Conservation (phyloP, 2,329 filamentous ascomycete species). For the Penicillium janthinellum region DNA sequence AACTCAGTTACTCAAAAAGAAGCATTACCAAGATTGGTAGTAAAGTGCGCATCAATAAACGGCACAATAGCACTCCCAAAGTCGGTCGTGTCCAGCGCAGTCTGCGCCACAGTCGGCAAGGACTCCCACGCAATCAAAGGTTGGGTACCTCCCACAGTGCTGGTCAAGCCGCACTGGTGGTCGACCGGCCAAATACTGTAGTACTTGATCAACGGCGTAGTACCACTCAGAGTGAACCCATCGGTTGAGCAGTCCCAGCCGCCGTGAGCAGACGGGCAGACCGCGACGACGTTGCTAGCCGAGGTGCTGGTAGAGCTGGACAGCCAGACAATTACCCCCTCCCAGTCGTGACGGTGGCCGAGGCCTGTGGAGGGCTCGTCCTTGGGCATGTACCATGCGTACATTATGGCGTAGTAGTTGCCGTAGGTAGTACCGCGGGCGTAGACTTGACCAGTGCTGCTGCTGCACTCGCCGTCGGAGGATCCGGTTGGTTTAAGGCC, state of each 20-base stretch:
- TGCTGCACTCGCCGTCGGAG: constrained; percentile 44
- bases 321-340: constrained; percentile 58
- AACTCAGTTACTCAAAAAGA: constrained; percentile 30
- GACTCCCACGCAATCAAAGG: constrained; percentile 55
- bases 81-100: constrained; percentile 49
- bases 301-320: constrained; percentile 37
- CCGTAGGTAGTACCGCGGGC: constrained; percentile 47
- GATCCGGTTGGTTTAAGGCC: constrained; percentile 47
- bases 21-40: constrained; percentile 46
- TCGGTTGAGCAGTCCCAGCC: constrained; percentile 49
- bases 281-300: constrained; percentile 49
- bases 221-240: constrained; percentile 46
- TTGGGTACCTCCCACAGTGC: constrained; percentile 46
- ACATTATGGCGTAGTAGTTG: constrained; percentile 53
- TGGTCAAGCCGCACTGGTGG: constrained; percentile 49
- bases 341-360: constrained; percentile 60
- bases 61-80: constrained; percentile 52
- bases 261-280: constrained; percentile 57
- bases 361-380: constrained; percentile 48
- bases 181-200: constrained; percentile 52
- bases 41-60: constrained; percentile 52
- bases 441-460: constrained; percentile 55
- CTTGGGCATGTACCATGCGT: constrained; percentile 56
- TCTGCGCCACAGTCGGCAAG: constrained; percentile 46
- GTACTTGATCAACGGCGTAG: constrained; percentile 52